Evolutionary conservation across 192 early-diverging fungal genomes (phyloP).

Genomic region (Phycomyces nitens): DNA sequence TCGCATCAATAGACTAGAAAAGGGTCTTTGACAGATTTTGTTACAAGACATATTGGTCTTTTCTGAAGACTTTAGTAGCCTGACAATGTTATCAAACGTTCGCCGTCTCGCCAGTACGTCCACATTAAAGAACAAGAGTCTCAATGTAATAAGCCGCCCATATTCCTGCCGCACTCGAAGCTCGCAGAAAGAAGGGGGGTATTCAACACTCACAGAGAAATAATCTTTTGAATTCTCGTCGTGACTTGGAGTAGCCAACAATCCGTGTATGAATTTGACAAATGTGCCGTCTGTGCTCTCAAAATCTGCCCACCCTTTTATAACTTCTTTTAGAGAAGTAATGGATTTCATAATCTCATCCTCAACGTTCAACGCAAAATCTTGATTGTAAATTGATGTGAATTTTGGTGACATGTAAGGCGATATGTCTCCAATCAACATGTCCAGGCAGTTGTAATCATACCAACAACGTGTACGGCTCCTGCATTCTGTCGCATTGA

Average conservation of each 20-base stretch:
- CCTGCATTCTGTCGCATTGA: constrained; percentile 10
- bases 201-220: constrained; percentile 1
- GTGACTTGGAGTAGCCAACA: not conserved
- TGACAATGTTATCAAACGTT: not conserved
- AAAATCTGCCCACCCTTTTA: constrained; percentile 24
- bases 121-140: constrained; percentile 31
- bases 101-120: constrained; percentile 6
- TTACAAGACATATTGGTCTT: not conserved
- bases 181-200: constrained; percentile 33
- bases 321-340: constrained; percentile 1
- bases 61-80: constrained; percentile 2
- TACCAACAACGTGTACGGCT: constrained; percentile 25
- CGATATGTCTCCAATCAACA: constrained; percentile 26
- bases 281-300: constrained; percentile 26
- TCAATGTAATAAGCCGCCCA: constrained; percentile 26
- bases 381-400: constrained; percentile 19
- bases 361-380: constrained; percentile 21
- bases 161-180: constrained; percentile 27
- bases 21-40: constrained; percentile 39
- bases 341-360: constrained; percentile 8
- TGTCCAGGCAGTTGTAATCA: constrained; percentile 24
- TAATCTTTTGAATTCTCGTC: constrained; percentile 15
- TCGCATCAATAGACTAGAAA: constrained; percentile 44
- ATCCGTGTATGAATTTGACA: constrained; percentile 26
- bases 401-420: constrained; percentile 31